Base-by-base conservation (phyloP, 257 asterid species). In the Knoxia roxburghii region DNA sequence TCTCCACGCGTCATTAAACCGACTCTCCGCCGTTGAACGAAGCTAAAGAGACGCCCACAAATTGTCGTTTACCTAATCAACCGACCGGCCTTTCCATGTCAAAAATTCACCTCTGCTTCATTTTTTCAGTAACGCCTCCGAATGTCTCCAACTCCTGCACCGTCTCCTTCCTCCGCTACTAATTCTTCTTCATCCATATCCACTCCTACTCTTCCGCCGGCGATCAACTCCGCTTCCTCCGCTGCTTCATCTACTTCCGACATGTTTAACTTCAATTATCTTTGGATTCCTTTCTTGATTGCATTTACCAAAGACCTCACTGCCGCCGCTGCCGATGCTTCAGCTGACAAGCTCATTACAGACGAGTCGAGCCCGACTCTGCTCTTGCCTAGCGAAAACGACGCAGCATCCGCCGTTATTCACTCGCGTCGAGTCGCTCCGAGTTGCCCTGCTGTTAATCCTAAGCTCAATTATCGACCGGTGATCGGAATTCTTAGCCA, bases 401-500 rank as follows among this genome's bases (percentile, higher is more conserved):
- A 58, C 60, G 48, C 73, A 26, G 35, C 60, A 1, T 0, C 30
- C 18, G 20, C 20, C 33, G 74, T 56, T 68, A 57, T 71, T 33
- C 40, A 3, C 50, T 32, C 51, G 27, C 40, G 52, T 41, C 48
- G 64, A 43, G 45, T 69, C 20, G 40, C 68, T 68, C 70, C 80
- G 18, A 68, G 79, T 30, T 91, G 95, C 58, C 86, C 83, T 46
- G 74, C 95, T 20, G 67, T 56, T 14, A 84, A 86, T 64, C 82
- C 87, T 23, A 69, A 77, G 24, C 94, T 86, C n/a, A 86, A 86
- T 56, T 86, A 75, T 77, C 87, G 89, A 11, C 98, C 98, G 24
- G 85, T 89, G 24, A 87, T 89, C 59, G 98, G 98, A 49, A 86
- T 92, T 52, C 54, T 89, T 15, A 86, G 86, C 64, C 97, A 92